A percentile compares a stretch with the other conserved stretches of the same genome.
phyloP scores from a whole-genome alignment of 2,329 filamentous ascomycete genomes.

The Dryadomyces sulphureus region DNA sequence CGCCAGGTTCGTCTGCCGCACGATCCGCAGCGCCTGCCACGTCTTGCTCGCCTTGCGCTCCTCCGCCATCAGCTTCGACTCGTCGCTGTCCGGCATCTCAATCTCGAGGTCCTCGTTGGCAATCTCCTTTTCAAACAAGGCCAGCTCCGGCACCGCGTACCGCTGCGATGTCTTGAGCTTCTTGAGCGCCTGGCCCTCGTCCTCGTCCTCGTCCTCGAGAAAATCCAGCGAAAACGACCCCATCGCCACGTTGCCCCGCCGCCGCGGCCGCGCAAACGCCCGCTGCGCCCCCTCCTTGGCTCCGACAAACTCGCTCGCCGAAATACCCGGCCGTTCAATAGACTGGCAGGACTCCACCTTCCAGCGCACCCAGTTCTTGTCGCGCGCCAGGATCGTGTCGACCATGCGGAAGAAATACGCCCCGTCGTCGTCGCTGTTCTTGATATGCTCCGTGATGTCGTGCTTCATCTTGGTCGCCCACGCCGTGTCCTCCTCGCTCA shows the following conservation, averaged over 20 bases:
- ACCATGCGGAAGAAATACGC: slow-evolving; percentile 95
- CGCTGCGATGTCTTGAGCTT: slow-evolving; percentile 52
- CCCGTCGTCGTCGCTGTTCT: slow-evolving; percentile 59
- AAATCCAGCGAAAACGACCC: slow-evolving; percentile 67
- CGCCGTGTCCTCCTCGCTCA: slow-evolving; percentile 75
- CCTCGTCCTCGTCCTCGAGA: slow-evolving; percentile 52
- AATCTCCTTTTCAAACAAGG: slow-evolving; percentile 58
- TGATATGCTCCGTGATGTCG: slow-evolving; percentile 69
- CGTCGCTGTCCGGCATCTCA: slow-evolving; percentile 57
- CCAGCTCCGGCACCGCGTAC: slow-evolving; percentile 53
- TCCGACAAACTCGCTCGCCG: slow-evolving; percentile 51
- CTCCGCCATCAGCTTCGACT: slow-evolving; percentile 37
- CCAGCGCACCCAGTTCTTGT: slow-evolving; percentile 99
- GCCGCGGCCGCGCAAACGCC: slow-evolving; percentile 56
- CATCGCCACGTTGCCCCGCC: slow-evolving; percentile 51
- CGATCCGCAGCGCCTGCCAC: slow-evolving; percentile 77
- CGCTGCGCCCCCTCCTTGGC: slow-evolving; percentile 53
- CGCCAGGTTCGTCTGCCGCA: slow-evolving; percentile 56
- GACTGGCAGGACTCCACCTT: slow-evolving; percentile 87
- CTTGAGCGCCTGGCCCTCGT: slow-evolving; percentile 40
- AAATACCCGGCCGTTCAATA: slow-evolving; percentile 63
- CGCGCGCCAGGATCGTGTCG: slow-evolving; percentile 83
- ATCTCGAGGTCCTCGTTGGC: slow-evolving; percentile 73
- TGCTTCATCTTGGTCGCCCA: slow-evolving; percentile 73
- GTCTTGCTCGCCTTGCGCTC: slow-evolving; percentile 75